Conservation (phyloP, 1,284 basidiomycete genomes). For the Ceratorhiza oryzae-sativae region DNA sequence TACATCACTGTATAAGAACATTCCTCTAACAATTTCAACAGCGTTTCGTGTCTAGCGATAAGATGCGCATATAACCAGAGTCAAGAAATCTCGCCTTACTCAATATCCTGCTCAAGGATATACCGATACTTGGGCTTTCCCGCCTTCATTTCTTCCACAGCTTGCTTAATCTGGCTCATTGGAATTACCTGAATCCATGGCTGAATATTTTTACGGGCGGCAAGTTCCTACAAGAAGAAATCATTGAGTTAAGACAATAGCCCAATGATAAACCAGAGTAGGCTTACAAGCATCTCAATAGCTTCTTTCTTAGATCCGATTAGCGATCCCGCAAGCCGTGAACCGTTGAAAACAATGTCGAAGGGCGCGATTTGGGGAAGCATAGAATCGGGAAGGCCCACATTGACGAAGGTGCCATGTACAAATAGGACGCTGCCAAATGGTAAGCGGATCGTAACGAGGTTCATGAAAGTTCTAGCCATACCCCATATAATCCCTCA, state of each 20-base stretch:
- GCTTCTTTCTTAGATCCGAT: conserved; percentile 72
- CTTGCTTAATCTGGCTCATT: conserved; percentile 48
- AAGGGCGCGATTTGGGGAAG: conserved; percentile 54
- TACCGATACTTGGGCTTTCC: conserved; percentile 63
- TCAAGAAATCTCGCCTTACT: conserved; percentile 18
- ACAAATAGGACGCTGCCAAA: conserved; percentile 56
- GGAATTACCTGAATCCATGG: conserved; percentile 29
- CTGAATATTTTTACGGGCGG: conserved; percentile 5
- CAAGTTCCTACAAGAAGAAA: conserved; percentile 49
- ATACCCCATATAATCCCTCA: conserved; percentile 53
- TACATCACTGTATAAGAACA: no score
- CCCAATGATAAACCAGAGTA: background rate
- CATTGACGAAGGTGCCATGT: conserved; percentile 62
- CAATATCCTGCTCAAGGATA: conserved; percentile 55
- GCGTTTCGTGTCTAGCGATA: no score
- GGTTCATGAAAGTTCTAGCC: background rate
- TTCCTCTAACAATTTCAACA: no score
- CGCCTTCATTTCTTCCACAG: conserved; percentile 61
- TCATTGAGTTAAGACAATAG: background rate
- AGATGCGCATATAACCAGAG: no score
- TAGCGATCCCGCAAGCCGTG: conserved; percentile 52
- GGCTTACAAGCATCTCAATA: conserved; percentile 60
- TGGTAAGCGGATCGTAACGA: background rate
- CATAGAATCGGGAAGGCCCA: conserved; percentile 60
- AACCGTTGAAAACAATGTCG: conserved; percentile 54